These are phyloP conservation scores for Cladosporium sphaerospermum DNA, from an alignment of 2,329 filamentous ascomycete genomes.

Conservation along the genomic window DNA sequence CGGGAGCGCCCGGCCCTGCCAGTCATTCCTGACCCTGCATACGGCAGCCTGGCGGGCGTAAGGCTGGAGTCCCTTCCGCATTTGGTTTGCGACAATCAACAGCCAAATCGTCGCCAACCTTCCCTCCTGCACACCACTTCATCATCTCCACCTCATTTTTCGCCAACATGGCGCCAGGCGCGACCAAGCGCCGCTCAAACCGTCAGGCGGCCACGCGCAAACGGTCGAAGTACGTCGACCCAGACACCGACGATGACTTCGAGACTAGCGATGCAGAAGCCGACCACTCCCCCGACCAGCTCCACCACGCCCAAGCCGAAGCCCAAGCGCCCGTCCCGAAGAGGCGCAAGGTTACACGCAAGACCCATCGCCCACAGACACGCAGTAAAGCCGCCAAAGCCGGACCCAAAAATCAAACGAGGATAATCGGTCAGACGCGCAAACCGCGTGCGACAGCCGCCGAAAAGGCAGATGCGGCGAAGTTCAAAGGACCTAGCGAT, in stretches of 20 bases:
- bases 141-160: not conserved
- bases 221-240: conserved; percentile 29
- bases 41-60: too few species aligned
- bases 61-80: too few species aligned
- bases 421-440: conserved; percentile 19
- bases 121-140: not conserved
- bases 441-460: conserved; percentile 15
- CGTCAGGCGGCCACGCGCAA: conserved; percentile 29
- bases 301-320: conserved; percentile 7
- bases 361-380: conserved; percentile 21
- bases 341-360: conserved; percentile 16
- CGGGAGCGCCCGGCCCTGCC: too few species aligned
- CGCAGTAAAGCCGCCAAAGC: conserved; percentile 18
- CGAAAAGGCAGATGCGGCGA: conserved; percentile 15
- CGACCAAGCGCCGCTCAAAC: conserved; percentile 28
- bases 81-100: too few species aligned
- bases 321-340: conserved; percentile 13
- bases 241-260: conserved; percentile 32
- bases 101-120: too few species aligned
- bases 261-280: conserved; percentile 20
- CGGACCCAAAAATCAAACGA: conserved; percentile 14
- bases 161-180: conserved; percentile 17
- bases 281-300: conserved; percentile 13
- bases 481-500: conserved; percentile 28
- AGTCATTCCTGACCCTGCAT: too few species aligned